phyloP scores from a whole-genome alignment of 805 yeast genomes.

The Candida sanyiensis region DNA sequence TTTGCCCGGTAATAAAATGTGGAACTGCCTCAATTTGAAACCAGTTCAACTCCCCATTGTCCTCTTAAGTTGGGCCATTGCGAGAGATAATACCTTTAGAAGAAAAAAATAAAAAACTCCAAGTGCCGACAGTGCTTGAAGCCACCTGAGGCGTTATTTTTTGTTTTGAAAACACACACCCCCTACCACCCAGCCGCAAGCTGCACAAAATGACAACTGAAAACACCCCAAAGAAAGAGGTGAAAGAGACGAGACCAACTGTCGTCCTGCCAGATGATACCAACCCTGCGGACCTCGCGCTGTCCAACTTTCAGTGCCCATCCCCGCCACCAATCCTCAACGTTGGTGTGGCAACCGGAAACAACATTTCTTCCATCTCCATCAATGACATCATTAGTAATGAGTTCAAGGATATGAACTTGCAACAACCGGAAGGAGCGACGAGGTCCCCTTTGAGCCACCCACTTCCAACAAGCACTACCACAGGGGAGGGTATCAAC shows the following conservation, averaged over 20 bases:
- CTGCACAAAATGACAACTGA: not conserved
- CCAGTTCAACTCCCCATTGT: no score
- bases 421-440: not conserved
- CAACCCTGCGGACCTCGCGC: constrained; percentile 51
- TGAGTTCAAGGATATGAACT: constrained; percentile 12
- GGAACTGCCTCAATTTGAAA: no score
- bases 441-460: constrained; percentile 1
- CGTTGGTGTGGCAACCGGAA: constrained; percentile 24
- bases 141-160: no score
- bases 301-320: constrained; percentile 56
- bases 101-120: no score
- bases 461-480: constrained; percentile 3
- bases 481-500: not conserved
- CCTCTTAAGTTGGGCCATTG: no score
- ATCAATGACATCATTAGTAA: constrained; percentile 21
- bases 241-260: constrained; percentile 4
- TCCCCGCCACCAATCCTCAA: constrained; percentile 68
- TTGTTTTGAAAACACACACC: no score
- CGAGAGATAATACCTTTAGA: no score
- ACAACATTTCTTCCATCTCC: constrained; percentile 22
- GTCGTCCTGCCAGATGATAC: constrained; percentile 4
- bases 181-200: no score
- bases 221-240: constrained; percentile 1
- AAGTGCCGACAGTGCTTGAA: no score
- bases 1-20: no score